phyloP scores from a whole-genome alignment of 495 filamentous ascomycete species.

The Elasticomyces elasticus region DNA sequence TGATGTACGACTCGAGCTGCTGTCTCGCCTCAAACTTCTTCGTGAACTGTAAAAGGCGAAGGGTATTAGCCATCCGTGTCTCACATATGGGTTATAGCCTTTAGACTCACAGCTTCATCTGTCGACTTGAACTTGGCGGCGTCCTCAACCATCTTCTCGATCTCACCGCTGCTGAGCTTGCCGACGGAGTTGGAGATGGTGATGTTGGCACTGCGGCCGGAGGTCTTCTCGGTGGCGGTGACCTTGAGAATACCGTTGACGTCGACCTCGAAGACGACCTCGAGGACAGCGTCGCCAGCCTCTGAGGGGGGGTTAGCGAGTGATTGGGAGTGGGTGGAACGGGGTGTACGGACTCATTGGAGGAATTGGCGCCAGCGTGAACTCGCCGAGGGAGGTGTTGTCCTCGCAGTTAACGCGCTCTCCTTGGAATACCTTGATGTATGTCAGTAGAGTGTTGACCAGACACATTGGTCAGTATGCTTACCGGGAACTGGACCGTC shows the following conservation, averaged over 20 bases:
- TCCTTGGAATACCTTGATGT: constrained; percentile 82
- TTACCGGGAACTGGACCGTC: constrained; percentile 84
- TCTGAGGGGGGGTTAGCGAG: constrained; percentile 96
- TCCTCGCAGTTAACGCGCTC: constrained; percentile 99
- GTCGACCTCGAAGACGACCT: constrained; percentile 98
- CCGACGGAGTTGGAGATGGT: constrained; percentile 99
- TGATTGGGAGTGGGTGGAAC: neutral
- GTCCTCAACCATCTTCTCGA: constrained; percentile 93
- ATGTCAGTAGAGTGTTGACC: neutral
- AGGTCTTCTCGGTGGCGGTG: constrained; percentile 98
- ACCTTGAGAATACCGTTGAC: constrained; percentile 99
- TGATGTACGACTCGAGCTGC: constrained; percentile 98
- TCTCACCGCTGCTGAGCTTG: constrained; percentile 90
- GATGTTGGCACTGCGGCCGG: constrained; percentile 95
- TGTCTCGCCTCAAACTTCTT: constrained; percentile 98
- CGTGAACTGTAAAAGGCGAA: too few relatives aligned
- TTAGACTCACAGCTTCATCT: constrained; percentile 92
- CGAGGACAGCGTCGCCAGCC: constrained; percentile 93
- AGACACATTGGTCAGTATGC: neutral
- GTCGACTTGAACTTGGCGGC: constrained; percentile 97
- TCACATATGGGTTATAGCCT: too few relatives aligned
- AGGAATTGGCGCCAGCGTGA: constrained; percentile 93
- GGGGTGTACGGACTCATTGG: constrained; percentile 50
- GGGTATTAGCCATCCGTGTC: too few relatives aligned
- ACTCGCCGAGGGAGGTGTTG: constrained; percentile 98